A percentile compares a stretch with the other conserved stretches of the same genome.
Evolutionary conservation across 2,329 filamentous ascomycete genomes (phyloP).

Genomic region (Ascochyta pisi): DNA sequence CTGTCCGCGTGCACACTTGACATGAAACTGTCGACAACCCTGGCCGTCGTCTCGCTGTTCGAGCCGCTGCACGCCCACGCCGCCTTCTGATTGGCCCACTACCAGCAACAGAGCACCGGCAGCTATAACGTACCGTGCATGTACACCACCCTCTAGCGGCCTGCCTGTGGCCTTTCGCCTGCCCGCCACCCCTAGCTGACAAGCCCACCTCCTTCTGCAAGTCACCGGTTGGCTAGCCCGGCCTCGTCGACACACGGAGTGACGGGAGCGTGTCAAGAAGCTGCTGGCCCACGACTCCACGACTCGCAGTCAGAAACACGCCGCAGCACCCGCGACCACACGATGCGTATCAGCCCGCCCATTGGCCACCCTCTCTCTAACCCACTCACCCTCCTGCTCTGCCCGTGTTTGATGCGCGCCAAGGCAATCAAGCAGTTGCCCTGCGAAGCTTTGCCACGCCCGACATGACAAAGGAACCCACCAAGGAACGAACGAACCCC

Average conservation of each 20-base stretch:
- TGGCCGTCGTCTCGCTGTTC: neutral
- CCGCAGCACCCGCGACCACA: too few relatives aligned
- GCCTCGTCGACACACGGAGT: conserved; percentile 2
- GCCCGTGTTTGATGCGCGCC: conserved; percentile 10
- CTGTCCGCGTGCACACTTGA: conserved; percentile 10
- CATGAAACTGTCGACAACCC: conserved; percentile 16
- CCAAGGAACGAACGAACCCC: conserved; percentile 8
- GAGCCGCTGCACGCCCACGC: neutral
- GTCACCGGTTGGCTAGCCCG: conserved; percentile 9
- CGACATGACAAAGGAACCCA: conserved; percentile 6
- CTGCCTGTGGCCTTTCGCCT: neutral
- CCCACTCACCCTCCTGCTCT: neutral
- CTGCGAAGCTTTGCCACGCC: conserved; percentile 16
- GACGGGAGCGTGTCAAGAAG: conserved; percentile 1
- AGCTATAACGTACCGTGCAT: conserved; percentile 1
- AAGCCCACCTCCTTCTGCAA: conserved; percentile 11
- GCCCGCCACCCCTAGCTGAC: conserved; percentile 12
- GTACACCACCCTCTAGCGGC: conserved; percentile 5
- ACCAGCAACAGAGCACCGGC: conserved; percentile 3
- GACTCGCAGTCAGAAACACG: neutral
- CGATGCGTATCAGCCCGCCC: neutral
- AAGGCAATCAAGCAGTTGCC: neutral
- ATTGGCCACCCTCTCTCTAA: conserved; percentile 4
- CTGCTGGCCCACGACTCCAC: conserved; percentile 9
- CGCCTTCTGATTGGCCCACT: conserved; percentile 2